These are phyloP conservation scores for Butyriboletus loyo DNA, from an alignment of 768 basidiomycete species.

Conservation along the genomic window DNA sequence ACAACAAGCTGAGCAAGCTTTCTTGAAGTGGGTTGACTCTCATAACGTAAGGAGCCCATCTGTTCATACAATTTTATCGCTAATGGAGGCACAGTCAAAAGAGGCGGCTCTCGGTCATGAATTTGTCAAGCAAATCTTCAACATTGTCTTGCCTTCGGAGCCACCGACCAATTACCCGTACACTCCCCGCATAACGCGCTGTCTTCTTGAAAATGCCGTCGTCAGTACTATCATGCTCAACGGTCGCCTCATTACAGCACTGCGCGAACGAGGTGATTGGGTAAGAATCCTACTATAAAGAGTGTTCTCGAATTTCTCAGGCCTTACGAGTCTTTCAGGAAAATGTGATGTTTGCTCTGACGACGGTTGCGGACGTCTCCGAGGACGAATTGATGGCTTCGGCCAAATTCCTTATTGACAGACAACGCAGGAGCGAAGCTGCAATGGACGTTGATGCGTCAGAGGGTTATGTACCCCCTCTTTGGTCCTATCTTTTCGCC, in stretches of 20 bases:
- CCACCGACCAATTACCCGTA: slow-evolving; percentile 40
- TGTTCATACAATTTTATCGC: not conserved
- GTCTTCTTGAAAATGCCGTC: slow-evolving; percentile 54
- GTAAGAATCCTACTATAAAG: slow-evolving; percentile 33
- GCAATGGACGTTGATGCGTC: slow-evolving; percentile 39
- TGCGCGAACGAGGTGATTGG: slow-evolving; percentile 66
- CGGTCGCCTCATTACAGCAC: slow-evolving; percentile 51
- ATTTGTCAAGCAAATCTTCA: slow-evolving; percentile 60
- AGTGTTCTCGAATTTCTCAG: not conserved
- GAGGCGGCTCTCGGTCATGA: slow-evolving; percentile 36
- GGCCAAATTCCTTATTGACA: slow-evolving; percentile 43
- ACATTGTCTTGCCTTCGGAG: slow-evolving; percentile 45
- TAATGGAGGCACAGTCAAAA: slow-evolving; percentile 15
- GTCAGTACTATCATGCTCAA: slow-evolving; percentile 63
- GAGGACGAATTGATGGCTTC: slow-evolving; percentile 61
- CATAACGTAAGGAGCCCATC: slow-evolving; percentile 23
- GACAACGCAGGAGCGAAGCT: slow-evolving; percentile 29
- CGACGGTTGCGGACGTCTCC: slow-evolving; percentile 56
- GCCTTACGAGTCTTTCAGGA: slow-evolving; percentile 18
- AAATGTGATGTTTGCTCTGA: slow-evolving; percentile 49
- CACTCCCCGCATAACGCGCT: slow-evolving; percentile 52
- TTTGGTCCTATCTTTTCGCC: slow-evolving; percentile 37
- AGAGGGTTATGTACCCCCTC: slow-evolving; percentile 29
- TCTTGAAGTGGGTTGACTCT: slow-evolving; percentile 57
- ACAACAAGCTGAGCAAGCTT: slow-evolving; percentile 54